A percentile compares a stretch with the other conserved stretches of the same genome.
phyloP scores from a whole-genome alignment of 805 yeast genomes.

The Teunomyces stri region DNA sequence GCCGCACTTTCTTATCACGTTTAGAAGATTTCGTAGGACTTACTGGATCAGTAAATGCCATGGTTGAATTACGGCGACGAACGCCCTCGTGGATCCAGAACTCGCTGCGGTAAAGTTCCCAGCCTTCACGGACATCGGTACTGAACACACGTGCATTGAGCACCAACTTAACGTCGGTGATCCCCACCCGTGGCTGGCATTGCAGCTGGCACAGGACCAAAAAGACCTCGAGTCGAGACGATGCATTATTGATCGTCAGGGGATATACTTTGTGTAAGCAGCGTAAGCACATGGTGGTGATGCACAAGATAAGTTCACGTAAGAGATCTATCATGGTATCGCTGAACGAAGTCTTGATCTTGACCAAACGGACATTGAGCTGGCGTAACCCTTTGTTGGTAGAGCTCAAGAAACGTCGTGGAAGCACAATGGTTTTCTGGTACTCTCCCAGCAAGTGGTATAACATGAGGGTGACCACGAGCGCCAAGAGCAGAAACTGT shows the following conservation, averaged over 20 bases:
- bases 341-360: constrained; percentile 43
- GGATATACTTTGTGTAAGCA: constrained; percentile 37
- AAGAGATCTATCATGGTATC: constrained; percentile 35
- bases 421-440: constrained; percentile 75
- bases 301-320: constrained; percentile 33
- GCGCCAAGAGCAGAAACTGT: constrained; percentile 60
- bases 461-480: constrained; percentile 64
- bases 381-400: constrained; percentile 89
- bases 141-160: constrained; percentile 79
- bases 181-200: constrained; percentile 64
- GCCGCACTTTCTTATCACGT: constrained; percentile 2
- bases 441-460: constrained; percentile 91
- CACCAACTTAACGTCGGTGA: constrained; percentile 73
- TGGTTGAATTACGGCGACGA: constrained; percentile 45
- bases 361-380: constrained; percentile 73
- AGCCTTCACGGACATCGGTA: constrained; percentile 82
- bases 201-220: constrained; percentile 41
- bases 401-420: constrained; percentile 73
- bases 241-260: constrained; percentile 25
- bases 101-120: constrained; percentile 92
- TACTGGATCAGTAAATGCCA: constrained; percentile 23
- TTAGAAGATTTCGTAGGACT: constrained; percentile 21
- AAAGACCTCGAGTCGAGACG: constrained; percentile 37
- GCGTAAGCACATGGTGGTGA: constrained; percentile 27
- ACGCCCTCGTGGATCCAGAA: constrained; percentile 88